These are phyloP conservation scores for Diaporthe sp. DNA, from an alignment of 2,329 filamentous ascomycete species.

Conservation along the genomic window DNA sequence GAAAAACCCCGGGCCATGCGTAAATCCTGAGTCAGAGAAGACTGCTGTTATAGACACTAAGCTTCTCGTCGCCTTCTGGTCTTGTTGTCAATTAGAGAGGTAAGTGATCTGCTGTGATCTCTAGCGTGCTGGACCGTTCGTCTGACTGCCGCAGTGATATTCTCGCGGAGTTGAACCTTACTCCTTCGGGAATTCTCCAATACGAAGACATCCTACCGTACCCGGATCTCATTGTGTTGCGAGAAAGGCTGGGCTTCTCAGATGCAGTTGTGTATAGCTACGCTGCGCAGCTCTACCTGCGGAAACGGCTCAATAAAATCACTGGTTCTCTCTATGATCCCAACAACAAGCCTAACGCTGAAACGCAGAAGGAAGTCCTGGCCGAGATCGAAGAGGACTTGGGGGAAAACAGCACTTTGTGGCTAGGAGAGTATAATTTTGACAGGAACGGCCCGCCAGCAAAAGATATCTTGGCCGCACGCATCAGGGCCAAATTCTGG, in stretches of 20 bases:
- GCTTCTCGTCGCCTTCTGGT: slow-evolving; percentile 86
- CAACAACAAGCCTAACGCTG: slow-evolving; percentile 41
- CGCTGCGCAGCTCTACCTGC: slow-evolving; percentile 70
- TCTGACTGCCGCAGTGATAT: slow-evolving; percentile 73
- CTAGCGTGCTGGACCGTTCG: slow-evolving; percentile 34
- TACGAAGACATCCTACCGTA: slow-evolving; percentile 75
- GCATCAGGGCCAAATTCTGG: slow-evolving; percentile 93
- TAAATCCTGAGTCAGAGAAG: background rate
- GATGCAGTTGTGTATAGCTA: slow-evolving; percentile 68
- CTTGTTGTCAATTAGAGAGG: slow-evolving; percentile 92
- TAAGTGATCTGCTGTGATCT: slow-evolving; percentile 51
- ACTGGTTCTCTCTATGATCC: slow-evolving; percentile 67
- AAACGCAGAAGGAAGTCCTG: slow-evolving; percentile 49
- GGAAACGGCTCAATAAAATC: slow-evolving; percentile 72
- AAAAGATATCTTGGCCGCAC: slow-evolving; percentile 80
- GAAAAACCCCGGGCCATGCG: slow-evolving; percentile 38
- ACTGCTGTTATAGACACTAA: slow-evolving; percentile 66
- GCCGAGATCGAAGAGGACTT: slow-evolving; percentile 43
- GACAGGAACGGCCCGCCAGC: slow-evolving; percentile 77
- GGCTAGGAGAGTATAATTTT: slow-evolving; percentile 64
- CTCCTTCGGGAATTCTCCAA: slow-evolving; percentile 69
- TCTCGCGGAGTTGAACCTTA: slow-evolving; percentile 81
- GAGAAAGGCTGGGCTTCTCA: slow-evolving; percentile 56
- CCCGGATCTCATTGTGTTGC: slow-evolving; percentile 63
- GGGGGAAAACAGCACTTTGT: slow-evolving; percentile 50